Conservation (phyloP, 768 basidiomycete species). For the Psilocybe cyanescens region DNA sequence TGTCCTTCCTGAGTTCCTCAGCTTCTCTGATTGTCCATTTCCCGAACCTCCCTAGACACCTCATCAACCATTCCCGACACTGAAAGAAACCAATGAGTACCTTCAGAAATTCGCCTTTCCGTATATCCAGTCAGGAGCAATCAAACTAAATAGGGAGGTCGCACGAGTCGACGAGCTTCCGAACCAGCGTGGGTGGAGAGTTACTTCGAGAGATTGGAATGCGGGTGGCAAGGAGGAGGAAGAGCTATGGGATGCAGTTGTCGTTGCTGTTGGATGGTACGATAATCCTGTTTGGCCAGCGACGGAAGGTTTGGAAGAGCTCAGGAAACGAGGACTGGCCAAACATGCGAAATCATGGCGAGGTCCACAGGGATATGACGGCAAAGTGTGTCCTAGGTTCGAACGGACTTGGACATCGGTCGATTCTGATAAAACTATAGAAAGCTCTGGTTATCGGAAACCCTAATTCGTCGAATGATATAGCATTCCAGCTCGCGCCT, state of each 20-base stretch:
- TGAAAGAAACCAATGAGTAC: constrained; percentile 41
- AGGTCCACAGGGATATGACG: constrained; percentile 40
- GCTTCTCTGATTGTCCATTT: constrained; percentile 40
- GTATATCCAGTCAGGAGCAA: constrained; percentile 31
- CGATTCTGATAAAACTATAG: constrained; percentile 25
- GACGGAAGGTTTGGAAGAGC: constrained; percentile 43
- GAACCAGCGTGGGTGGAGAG: constrained; percentile 39
- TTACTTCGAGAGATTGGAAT: constrained; percentile 40
- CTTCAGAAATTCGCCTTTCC: constrained; percentile 38
- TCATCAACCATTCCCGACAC: constrained; percentile 43
- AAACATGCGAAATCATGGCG: constrained; percentile 47
- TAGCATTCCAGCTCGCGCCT: constrained; percentile 46
- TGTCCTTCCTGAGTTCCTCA: constrained; percentile 49
- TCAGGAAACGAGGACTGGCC: constrained; percentile 35
- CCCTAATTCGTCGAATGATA: constrained; percentile 58
- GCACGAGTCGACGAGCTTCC: constrained; percentile 38
- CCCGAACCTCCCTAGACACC: constrained; percentile 30
- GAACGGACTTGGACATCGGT: neutral
- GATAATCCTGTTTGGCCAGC: constrained; percentile 49
- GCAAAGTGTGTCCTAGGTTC: constrained; percentile 32
- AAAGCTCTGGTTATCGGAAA: constrained; percentile 52
- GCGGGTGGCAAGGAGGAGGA: constrained; percentile 23
- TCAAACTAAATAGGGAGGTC: constrained; percentile 47
- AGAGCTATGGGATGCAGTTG: constrained; percentile 52
- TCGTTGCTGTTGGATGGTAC: constrained; percentile 48